Evolutionary conservation across 148 eudicot species (phyloP), one percentile per base, ranked within the genome.

Genomic region (Suaeda aralocaspica): DNA sequence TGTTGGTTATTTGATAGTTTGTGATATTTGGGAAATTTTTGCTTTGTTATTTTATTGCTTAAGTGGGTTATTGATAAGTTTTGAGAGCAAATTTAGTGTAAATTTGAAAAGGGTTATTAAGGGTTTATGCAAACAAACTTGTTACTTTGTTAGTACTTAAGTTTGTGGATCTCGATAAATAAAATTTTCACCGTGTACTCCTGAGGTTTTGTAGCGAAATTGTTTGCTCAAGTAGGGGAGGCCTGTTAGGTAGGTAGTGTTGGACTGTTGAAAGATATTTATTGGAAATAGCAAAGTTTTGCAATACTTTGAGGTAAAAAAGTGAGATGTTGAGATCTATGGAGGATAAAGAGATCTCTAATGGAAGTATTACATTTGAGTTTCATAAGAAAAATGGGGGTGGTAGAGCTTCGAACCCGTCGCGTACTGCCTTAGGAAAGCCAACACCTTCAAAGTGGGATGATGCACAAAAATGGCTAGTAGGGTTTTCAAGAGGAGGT

Each of bases 381-480:
- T 92, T 89, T 52, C 96, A 86, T 66, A 85, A 82, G 77, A 88
- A 78, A 45, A 85, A 84, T 71, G 86, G 83, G 44, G 80, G 82
- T 7, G 65, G 42, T 31, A 69, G 82, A 58, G 70, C 80, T 4
- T 66, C 84, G 41, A 89, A 85, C 28, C 66, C 61, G 19, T 78
- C 84, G 58, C 85, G 96, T 67, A 87, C 88, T 24, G 81, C 89
- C 7, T 72, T 93, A 30, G 98, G 98, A 5, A 93, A 93, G 61
- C 92, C 97, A 12, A 83, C 97, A 24, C 98, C 98, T 21, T 93
- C 96, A 21, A 93, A 93, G 55, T 93, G 98, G 98, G 98, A 93
- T 74, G 98, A 93, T 72, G 98, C 98, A n/a, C 98, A 93, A n/a
- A 93, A 93, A 73, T 93, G 98, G 98, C 74, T 93, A 22, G 96